A percentile compares a stretch with the other conserved stretches of the same genome.
Evolutionary conservation across 2,329 filamentous ascomycete species (phyloP).

Genomic region (Spiromastix sp.): DNA sequence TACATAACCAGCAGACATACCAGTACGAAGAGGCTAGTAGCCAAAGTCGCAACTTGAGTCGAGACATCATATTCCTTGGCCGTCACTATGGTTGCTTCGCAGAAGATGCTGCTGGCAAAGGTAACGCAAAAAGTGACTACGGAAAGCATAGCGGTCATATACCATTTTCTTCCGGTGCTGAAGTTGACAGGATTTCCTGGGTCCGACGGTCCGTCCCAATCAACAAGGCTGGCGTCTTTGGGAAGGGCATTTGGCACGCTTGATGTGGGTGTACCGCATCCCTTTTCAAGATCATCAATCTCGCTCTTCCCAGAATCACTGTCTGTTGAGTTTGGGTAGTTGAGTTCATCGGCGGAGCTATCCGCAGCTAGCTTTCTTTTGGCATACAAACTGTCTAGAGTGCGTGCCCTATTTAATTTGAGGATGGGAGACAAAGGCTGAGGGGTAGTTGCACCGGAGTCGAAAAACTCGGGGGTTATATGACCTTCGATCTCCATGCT

Average conservation of each 20-base stretch:
- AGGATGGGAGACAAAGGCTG: no score
- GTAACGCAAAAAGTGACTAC: conserved; percentile 38
- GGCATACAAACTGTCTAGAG: no score
- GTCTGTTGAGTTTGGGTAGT: no score
- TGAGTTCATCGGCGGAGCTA: no score
- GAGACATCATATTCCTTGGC: conserved; percentile 36
- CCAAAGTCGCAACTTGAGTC: conserved; percentile 39
- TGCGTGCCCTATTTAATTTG: no score
- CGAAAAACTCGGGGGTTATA: no score
- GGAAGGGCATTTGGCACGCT: background rate
- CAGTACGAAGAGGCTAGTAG: conserved; percentile 40
- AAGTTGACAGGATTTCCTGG: conserved; percentile 3
- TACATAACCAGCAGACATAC: conserved; percentile 5
- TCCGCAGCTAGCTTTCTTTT: no score
- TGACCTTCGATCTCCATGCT: no score
- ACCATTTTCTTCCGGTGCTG: conserved; percentile 26
- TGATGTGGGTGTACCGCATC: background rate
- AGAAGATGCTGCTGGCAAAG: conserved; percentile 39
- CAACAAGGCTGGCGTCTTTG: conserved; percentile 3
- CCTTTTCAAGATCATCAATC: background rate
- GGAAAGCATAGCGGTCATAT: conserved; percentile 31
- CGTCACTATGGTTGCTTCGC: conserved; percentile 30
- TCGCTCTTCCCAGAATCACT: background rate
- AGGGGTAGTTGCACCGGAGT: no score
- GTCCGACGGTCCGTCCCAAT: conserved; percentile 3